Percentiles rank a stretch among this genome's conserved stretches.
Conservation (phyloP, 805 yeast genomes). For the Nakazawaea ishiwadae region DNA sequence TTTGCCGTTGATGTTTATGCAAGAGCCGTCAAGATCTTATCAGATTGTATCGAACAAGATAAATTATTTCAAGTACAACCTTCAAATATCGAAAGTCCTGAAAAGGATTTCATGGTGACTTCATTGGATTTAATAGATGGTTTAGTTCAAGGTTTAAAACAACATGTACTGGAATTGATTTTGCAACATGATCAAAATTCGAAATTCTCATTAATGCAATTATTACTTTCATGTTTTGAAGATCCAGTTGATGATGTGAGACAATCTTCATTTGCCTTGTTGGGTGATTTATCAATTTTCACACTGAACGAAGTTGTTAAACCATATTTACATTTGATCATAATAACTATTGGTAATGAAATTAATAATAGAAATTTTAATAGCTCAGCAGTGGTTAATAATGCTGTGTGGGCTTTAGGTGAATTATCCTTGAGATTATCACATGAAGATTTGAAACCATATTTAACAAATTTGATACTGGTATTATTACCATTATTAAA, state of each 20-base stretch:
- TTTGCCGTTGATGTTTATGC: slow-evolving; percentile 84
- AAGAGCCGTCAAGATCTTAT: slow-evolving; percentile 68
- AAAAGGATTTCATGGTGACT: slow-evolving; percentile 85
- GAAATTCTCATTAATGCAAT: slow-evolving; percentile 43
- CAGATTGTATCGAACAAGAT: slow-evolving; percentile 63
- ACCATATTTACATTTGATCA: slow-evolving; percentile 45
- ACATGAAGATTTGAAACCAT: slow-evolving; percentile 42
- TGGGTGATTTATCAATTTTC: slow-evolving; percentile 83
- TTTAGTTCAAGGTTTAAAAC: slow-evolving; percentile 80
- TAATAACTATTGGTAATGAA: slow-evolving; percentile 68
- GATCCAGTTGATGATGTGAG: slow-evolving; percentile 85
- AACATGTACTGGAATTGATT: slow-evolving; percentile 54
- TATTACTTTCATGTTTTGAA: slow-evolving; percentile 65
- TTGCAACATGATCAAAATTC: slow-evolving; percentile 22
- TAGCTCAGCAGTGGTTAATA: slow-evolving; percentile 67
- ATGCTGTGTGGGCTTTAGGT: slow-evolving; percentile 93
- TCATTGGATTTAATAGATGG: slow-evolving; percentile 91
- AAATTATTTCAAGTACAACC: slow-evolving; percentile 29
- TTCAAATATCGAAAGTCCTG: slow-evolving; percentile 64
- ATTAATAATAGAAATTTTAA: slow-evolving; percentile 46
- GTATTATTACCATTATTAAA: slow-evolving; percentile 58
- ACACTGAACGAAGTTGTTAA: slow-evolving; percentile 40
- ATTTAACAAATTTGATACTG: slow-evolving; percentile 47
- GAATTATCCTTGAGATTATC: slow-evolving; percentile 67
- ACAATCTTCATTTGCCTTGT: slow-evolving; percentile 82